Percentiles rank a stretch among this genome's conserved stretches.
Evolutionary conservation across 495 filamentous ascomycete species (phyloP).

Genomic region (Aspergillus biplanus): DNA sequence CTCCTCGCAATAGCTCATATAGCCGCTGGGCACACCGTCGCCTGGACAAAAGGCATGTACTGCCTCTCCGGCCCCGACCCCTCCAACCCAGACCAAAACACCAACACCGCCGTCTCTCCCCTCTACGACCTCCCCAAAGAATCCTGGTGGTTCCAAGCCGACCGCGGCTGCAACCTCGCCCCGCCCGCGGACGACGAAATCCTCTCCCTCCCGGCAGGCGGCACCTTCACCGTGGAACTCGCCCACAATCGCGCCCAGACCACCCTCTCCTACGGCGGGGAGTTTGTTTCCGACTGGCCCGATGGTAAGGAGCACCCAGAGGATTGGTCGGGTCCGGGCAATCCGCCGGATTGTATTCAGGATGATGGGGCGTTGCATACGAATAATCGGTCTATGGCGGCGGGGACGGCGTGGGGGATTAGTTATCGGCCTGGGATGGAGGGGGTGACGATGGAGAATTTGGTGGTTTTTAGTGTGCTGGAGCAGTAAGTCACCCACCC

Average conservation of each 20-base stretch:
- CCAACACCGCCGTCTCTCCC: slow-evolving; percentile 46
- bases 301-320: slow-evolving; percentile 52
- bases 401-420: slow-evolving; percentile 59
- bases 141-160: slow-evolving; percentile 58
- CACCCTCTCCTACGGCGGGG: slow-evolving; percentile 50
- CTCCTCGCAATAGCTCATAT: neutral
- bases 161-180: slow-evolving; percentile 48
- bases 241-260: slow-evolving; percentile 56
- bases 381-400: slow-evolving; percentile 45
- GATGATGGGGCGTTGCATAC: slow-evolving; percentile 51
- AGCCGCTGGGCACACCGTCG: slow-evolving; percentile 46
- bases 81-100: slow-evolving; percentile 43
- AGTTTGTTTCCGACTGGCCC: slow-evolving; percentile 45
- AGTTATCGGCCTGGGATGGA: slow-evolving; percentile 51
- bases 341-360: slow-evolving; percentile 33
- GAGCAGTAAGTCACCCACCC: slow-evolving; percentile 36
- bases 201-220: slow-evolving; percentile 56
- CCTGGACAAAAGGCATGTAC: slow-evolving; percentile 55
- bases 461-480: slow-evolving; percentile 54
- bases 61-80: slow-evolving; percentile 37
- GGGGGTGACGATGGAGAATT: slow-evolving; percentile 54
- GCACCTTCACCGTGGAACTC: slow-evolving; percentile 55
- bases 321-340: slow-evolving; percentile 45
- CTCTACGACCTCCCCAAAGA: slow-evolving; percentile 44
- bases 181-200: slow-evolving; percentile 46